Base-by-base conservation (phyloP, 2,329 filamentous ascomycete genomes). In the Aspergillus proliferans region DNA sequence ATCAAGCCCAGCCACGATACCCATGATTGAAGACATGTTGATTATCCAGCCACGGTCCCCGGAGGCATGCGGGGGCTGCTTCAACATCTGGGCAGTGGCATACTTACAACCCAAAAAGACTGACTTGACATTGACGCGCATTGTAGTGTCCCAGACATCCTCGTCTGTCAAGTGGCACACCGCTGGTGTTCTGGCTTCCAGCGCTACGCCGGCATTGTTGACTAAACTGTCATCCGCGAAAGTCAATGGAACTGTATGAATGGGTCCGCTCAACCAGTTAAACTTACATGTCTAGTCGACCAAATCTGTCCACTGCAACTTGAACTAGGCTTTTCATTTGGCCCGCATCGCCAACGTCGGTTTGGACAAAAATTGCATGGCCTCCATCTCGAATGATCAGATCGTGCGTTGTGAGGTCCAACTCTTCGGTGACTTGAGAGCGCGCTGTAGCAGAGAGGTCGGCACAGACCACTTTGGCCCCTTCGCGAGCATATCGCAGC, bases 201-300 rank as follows among this genome's bases (percentile, higher is more conserved):
- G 42, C 0, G 64, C 68, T 1, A 81, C 71, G 0, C 80, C 80
- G 0, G 79, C 76, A 54, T 76, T 76, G 47, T 76, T 76, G 38
- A 75, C 71, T 43, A 77, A 58, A 1, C 72, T 76, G 56, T 7
- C n/a, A 38, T 38, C 34, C 6, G 14, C n/a, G 3, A 28, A 28
- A 38, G 34, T 38, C 34, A 38, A 38, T 33, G 22, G 18, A 30
- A 33, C 8, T n/a, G 19, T 36, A 36, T 12, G 7, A 21, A 5
- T 36, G 18, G 24, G 12, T 9, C 6, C 14, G n/a, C 19, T 22
- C 21, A 42, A 7, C 10, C 18, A 19, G 39, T 21, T 22, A 26
- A 6, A 26, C 21, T 28, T 61, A 75, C 71, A 77, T 69, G 54
- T 76, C 72, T 4, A 76, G 46, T 34, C 71, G 54, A 3, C 72